These are phyloP conservation scores for Annulohypoxylon truncatum DNA, from an alignment of 2,329 filamentous ascomycete species.

Conservation along the genomic window DNA sequence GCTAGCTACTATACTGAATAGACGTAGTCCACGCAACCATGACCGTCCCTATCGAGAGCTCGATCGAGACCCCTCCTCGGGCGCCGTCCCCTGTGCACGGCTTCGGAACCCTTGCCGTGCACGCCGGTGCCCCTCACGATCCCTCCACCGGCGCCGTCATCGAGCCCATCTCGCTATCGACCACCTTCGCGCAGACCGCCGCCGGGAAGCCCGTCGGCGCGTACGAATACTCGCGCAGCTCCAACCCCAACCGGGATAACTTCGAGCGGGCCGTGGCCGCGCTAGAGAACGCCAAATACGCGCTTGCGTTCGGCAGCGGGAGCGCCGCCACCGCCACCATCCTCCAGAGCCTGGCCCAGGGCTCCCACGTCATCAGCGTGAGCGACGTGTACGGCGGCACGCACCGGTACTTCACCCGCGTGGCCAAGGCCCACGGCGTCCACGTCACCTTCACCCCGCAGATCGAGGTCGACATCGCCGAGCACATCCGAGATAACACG, in stretches of 20 bases:
- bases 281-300: constrained; percentile 91
- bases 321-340: constrained; percentile 94
- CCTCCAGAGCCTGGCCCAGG: constrained; percentile 89
- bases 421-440: constrained; percentile 93
- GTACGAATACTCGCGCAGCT: constrained; percentile 93
- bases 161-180: constrained; percentile 93
- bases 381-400: constrained; percentile 98
- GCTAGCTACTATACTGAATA: background rate
- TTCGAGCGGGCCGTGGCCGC: constrained; percentile 93
- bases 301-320: constrained; percentile 93
- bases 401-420: constrained; percentile 98
- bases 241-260: constrained; percentile 95
- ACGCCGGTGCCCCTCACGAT: constrained; percentile 92
- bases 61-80: constrained; percentile 78
- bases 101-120: constrained; percentile 94
- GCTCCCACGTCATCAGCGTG: constrained; percentile 94
- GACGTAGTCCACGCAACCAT: constrained; percentile 30
- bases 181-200: constrained; percentile 91
- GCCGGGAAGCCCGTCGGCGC: constrained; percentile 88
- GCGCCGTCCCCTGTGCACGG: constrained; percentile 78
- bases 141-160: constrained; percentile 94
- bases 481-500: constrained; percentile 87
- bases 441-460: constrained; percentile 93
- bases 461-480: constrained; percentile 87
- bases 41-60: constrained; percentile 48